phyloP scores from a whole-genome alignment of 2,329 filamentous ascomycete species.

The Scedosporium boydii region DNA sequence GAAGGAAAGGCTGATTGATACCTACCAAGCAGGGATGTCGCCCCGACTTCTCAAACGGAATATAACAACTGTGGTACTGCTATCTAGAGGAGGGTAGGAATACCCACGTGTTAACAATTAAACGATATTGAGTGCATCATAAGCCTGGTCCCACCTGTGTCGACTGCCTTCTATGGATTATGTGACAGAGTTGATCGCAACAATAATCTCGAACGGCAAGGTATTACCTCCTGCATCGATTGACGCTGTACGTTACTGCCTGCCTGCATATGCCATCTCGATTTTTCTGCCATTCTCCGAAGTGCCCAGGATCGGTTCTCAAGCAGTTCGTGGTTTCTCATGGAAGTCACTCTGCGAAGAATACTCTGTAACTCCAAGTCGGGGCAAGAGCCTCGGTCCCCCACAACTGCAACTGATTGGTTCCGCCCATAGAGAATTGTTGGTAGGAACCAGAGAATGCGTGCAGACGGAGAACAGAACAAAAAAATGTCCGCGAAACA shows the following conservation, averaged over 20 bases:
- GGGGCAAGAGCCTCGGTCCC: neutral
- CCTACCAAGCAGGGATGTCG: neutral
- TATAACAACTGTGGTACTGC: neutral
- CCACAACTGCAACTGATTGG: neutral
- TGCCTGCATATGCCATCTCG: neutral
- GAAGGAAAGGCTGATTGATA: neutral
- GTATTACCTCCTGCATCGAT: neutral
- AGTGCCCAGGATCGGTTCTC: neutral
- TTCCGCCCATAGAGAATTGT: neutral
- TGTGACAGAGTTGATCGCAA: no score
- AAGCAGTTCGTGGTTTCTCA: neutral
- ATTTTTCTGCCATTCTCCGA: neutral
- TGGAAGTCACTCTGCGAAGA: neutral
- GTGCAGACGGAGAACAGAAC: neutral
- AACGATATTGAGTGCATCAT: neutral
- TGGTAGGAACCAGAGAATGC: slow-evolving; percentile 1
- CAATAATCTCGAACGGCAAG: no score
- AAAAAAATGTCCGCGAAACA: slow-evolving; percentile 1
- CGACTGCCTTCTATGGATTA: no score
- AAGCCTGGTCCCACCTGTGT: neutral
- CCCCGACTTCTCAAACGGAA: neutral
- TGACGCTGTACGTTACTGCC: neutral
- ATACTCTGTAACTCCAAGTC: neutral
- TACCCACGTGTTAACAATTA: neutral
- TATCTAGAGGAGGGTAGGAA: neutral